Evolutionary conservation across 225 moss, liverwort and hornwort genomes (phyloP).

Genomic region (Polytrichum commune): DNA sequence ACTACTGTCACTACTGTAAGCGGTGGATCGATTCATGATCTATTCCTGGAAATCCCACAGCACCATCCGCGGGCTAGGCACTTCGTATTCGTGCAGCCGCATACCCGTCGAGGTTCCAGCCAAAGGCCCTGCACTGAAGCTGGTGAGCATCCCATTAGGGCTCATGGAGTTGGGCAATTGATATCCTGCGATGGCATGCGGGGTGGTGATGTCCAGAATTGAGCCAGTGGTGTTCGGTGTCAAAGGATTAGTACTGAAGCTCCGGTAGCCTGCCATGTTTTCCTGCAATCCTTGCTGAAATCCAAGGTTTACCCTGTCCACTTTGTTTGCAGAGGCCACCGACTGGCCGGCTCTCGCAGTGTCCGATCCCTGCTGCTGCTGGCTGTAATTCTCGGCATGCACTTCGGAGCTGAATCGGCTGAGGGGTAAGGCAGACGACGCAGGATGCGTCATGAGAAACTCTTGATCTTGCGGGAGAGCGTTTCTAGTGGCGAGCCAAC

Average conservation of each 20-base stretch:
- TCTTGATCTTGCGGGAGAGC: slow-evolving; percentile 27
- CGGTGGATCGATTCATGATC: not conserved
- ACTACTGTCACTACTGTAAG: not conserved
- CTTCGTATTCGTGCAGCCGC: slow-evolving; percentile 49
- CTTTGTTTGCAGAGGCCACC: slow-evolving; percentile 18
- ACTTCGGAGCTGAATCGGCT: slow-evolving; percentile 40
- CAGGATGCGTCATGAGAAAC: slow-evolving; percentile 6
- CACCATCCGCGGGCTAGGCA: slow-evolving; percentile 55
- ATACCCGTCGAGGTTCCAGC: slow-evolving; percentile 39
- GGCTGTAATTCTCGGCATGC: slow-evolving; percentile 23
- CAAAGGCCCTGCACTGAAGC: slow-evolving; percentile 27
- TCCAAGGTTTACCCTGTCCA: slow-evolving; percentile 43
- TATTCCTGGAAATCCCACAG: slow-evolving; percentile 62
- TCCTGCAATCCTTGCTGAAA: slow-evolving; percentile 34
- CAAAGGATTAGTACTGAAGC: slow-evolving; percentile 32
- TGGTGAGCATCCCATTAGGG: slow-evolving; percentile 27
- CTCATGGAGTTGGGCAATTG: slow-evolving; percentile 30
- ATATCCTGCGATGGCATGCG: slow-evolving; percentile 33
- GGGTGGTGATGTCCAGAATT: slow-evolving; percentile 46
- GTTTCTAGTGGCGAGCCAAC: slow-evolving; percentile 20
- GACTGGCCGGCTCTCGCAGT: slow-evolving; percentile 17
- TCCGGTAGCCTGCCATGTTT: slow-evolving; percentile 30
- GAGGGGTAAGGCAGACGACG: slow-evolving; percentile 23
- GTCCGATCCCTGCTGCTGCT: slow-evolving; percentile 20
- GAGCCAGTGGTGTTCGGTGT: slow-evolving; percentile 34